Evolutionary conservation across 441 rosid genomes (phyloP).

Genomic region (Isatis lusitanica): DNA sequence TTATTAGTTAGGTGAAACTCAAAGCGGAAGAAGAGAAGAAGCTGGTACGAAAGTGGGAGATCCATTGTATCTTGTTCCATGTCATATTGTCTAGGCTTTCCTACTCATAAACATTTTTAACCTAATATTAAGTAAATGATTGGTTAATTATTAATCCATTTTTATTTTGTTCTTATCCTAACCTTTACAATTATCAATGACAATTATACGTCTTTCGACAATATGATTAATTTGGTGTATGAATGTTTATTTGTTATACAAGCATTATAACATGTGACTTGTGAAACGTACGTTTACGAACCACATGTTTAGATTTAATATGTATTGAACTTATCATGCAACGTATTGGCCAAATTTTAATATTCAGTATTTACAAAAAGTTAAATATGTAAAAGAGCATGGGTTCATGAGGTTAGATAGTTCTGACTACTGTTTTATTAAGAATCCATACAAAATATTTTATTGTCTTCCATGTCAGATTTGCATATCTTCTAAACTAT

Average conservation of each 20-base stretch:
- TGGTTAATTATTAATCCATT: conserved; percentile 15
- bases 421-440: conserved; percentile 32
- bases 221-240: conserved; percentile 30
- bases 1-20: conserved; percentile 20
- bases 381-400: background rate
- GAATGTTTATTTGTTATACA: conserved; percentile 33
- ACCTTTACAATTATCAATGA: conserved; percentile 23
- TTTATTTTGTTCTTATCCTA: conserved; percentile 31
- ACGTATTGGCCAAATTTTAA: conserved; percentile 26
- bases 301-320: conserved; percentile 32
- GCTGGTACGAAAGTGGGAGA: conserved; percentile 27
- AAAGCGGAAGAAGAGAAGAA: conserved; percentile 31
- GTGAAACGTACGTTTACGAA: conserved; percentile 33
- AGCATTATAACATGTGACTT: conserved; percentile 34
- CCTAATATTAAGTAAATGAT: background rate
- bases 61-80: conserved; percentile 23
- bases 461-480: conserved; percentile 13
- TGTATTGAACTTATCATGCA: conserved; percentile 30
- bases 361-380: conserved; percentile 16
- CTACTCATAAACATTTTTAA: conserved; percentile 4
- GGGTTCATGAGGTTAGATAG: conserved; percentile 28
- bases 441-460: conserved; percentile 13
- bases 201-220: conserved; percentile 29
- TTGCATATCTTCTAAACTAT: conserved; percentile 19
- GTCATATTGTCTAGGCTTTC: conserved; percentile 22